Percentiles rank a stretch among this genome's conserved stretches.
Evolutionary conservation across 2,329 filamentous ascomycete species (phyloP).

Genomic region (Coniochaeta sp.): DNA sequence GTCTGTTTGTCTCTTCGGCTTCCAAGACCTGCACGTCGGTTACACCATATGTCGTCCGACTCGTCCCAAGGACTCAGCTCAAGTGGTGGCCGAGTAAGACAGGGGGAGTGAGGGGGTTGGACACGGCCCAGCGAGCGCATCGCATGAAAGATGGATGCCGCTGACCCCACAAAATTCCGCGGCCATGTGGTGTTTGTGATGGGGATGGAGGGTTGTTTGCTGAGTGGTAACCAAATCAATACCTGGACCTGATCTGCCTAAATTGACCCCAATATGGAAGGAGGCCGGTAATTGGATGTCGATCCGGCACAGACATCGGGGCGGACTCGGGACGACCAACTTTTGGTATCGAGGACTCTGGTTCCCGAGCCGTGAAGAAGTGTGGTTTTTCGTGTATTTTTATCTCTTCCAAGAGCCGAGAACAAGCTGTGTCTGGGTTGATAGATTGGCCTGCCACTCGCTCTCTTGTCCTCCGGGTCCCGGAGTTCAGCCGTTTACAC

Average conservation of each 20-base stretch:
- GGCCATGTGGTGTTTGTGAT: neutral
- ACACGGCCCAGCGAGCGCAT: neutral
- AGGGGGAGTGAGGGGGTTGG: neutral
- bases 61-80: neutral
- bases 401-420: neutral
- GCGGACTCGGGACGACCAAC: neutral
- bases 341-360: neutral
- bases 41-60: neutral
- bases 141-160: neutral
- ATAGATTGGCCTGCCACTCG: neutral
- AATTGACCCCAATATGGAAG: conserved; percentile 1
- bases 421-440: neutral
- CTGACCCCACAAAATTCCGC: too few relatives aligned
- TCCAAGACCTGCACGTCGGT: neutral
- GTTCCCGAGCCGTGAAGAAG: neutral
- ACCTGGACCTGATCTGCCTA: neutral
- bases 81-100: neutral
- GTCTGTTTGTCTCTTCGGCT: neutral
- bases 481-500: conserved; percentile 1
- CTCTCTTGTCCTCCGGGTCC: neutral
- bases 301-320: neutral
- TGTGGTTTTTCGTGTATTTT: neutral
- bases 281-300: neutral
- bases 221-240: neutral
- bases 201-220: neutral